phyloP scores from a whole-genome alignment of 2,329 filamentous ascomycete species.

The Dendryphion nanum region DNA sequence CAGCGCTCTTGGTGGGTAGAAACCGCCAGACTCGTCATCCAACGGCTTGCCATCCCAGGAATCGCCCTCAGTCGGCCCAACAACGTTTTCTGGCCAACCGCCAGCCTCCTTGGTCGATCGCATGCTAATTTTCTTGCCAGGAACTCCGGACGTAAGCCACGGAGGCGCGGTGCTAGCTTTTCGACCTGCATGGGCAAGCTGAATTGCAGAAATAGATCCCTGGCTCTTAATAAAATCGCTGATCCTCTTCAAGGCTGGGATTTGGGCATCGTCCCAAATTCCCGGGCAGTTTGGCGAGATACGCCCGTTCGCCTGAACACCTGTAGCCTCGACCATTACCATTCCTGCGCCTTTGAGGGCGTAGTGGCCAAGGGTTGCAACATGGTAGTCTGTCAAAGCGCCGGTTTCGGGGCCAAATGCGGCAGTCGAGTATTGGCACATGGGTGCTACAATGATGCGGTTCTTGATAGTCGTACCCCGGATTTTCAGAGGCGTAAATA shows the following conservation, averaged over 20 bases:
- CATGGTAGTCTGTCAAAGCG: slow-evolving; percentile 38
- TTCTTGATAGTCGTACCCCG: slow-evolving; percentile 35
- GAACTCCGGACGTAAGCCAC: slow-evolving; percentile 25
- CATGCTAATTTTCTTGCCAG: slow-evolving; percentile 25
- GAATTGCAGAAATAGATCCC: slow-evolving; percentile 30
- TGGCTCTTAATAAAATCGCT: slow-evolving; percentile 37
- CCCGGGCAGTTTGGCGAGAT: slow-evolving; percentile 39
- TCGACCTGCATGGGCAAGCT: slow-evolving; percentile 37
- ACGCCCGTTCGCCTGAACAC: slow-evolving; percentile 34
- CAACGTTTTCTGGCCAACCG: slow-evolving; percentile 37
- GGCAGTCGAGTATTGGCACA: slow-evolving; percentile 39
- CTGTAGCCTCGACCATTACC: slow-evolving; percentile 38
- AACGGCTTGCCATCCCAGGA: slow-evolving; percentile 36
- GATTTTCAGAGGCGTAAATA: slow-evolving; percentile 39
- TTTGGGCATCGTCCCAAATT: slow-evolving; percentile 37
- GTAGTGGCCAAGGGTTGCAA: slow-evolving; percentile 39
- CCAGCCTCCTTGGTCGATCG: slow-evolving; percentile 26
- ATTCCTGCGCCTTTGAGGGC: slow-evolving; percentile 37
- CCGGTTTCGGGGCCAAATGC: slow-evolving; percentile 34
- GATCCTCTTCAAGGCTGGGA: slow-evolving; percentile 30
- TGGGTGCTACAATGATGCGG: slow-evolving; percentile 38
- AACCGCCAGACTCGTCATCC: slow-evolving; percentile 31
- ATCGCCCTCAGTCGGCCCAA: slow-evolving; percentile 38
- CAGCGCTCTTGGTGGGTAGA: slow-evolving; percentile 38
- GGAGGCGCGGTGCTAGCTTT: slow-evolving; percentile 34